Base-by-base conservation (phyloP, 495 filamentous ascomycete species). In the Baudoinia panamericana region DNA sequence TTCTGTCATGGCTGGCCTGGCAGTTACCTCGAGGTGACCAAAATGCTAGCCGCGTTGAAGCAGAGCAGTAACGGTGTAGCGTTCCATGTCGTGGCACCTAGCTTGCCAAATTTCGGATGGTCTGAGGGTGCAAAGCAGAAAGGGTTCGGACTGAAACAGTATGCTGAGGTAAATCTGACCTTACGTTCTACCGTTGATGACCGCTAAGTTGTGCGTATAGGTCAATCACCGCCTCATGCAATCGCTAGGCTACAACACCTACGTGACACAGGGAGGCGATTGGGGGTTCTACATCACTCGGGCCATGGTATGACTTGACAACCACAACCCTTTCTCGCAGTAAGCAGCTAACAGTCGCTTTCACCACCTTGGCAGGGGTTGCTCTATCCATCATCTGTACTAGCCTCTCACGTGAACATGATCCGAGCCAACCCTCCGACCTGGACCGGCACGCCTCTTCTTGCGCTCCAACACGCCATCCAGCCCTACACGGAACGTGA, bases 51-150 rank as follows among this genome's bases (percentile, higher is more conserved):
- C 10, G 57, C 69, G 5, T 65, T 86, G 37, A 43, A 56, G 9
- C 55, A 62, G 5, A 52, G 61, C 10, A 46, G 48, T 16, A 51
- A 64, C 23, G 56, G 61, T 4, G 74, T 74, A 12, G 61, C 71
- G 0, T 86, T 85, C 57, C 67, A 83, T 56, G 63, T 84, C 16
- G 64, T 85, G 10, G 75, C 70, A 6, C 80, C 82, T 3, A 80
- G 76, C 8, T 59, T 85, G 18, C 81, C 81, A 0, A 82, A 83
- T 27, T 69, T 82, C 45, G 81, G 76, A 27, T 86, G 85, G 58
- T 76, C 70, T 30, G 58, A 66, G 16, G 66, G 63, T 0, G 55
- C 68, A 2, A 63, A 60, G 29, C 67, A 70, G 56, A 71, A 62
- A 42, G 67, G 70, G 1, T 73, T 80, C 28, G 65, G 63, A 1